phyloP scores from a whole-genome alignment of 2,329 filamentous ascomycete genomes.

The Monilinia aucupariae region DNA sequence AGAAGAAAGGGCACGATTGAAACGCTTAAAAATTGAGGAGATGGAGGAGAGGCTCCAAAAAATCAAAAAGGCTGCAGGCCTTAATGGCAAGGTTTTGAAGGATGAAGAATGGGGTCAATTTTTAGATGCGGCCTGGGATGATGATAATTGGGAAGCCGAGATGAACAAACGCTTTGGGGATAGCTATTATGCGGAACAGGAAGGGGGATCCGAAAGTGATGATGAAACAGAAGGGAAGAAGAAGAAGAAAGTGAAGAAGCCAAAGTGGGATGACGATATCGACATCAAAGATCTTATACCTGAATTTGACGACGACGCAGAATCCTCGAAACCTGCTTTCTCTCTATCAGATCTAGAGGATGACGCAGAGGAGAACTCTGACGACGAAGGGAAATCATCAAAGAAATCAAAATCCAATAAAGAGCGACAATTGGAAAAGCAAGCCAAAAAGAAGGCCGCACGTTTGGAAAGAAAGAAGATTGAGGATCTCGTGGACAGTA shows the following conservation, averaged over 20 bases:
- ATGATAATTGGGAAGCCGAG: constrained; percentile 82
- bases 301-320: constrained; percentile 68
- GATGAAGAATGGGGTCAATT: constrained; percentile 81
- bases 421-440: constrained; percentile 54
- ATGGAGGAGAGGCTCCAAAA: constrained; percentile 79
- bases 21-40: constrained; percentile 86
- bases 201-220: constrained; percentile 58
- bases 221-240: constrained; percentile 47
- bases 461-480: constrained; percentile 77
- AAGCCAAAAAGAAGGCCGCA: constrained; percentile 61
- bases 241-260: constrained; percentile 68
- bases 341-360: constrained; percentile 49
- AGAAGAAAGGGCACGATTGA: constrained; percentile 75
- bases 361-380: constrained; percentile 40
- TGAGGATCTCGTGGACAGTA: constrained; percentile 78
- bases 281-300: constrained; percentile 90
- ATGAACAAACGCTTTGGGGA: constrained; percentile 88
- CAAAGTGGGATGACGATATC: constrained; percentile 93
- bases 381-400: constrained; percentile 35
- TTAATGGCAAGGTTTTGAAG: constrained; percentile 59
- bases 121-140: constrained; percentile 82
- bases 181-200: constrained; percentile 73
- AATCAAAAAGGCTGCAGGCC: constrained; percentile 83
- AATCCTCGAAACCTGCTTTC: constrained; percentile 44
- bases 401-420: constrained; percentile 57